Conservation (phyloP, 352 stramenopile genomes). For the Chloridella minuta region DNA sequence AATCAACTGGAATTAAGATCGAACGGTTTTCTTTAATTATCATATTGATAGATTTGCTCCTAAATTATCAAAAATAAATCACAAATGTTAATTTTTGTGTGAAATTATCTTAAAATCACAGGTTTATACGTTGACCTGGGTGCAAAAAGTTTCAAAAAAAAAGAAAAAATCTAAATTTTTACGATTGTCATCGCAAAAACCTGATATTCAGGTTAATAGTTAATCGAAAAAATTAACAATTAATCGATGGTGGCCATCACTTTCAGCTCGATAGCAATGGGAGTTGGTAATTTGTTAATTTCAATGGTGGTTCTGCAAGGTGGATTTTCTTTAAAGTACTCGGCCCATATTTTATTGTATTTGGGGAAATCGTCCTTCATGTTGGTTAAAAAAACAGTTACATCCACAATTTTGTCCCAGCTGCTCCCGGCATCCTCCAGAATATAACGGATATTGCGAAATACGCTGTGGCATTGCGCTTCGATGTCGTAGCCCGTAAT, state of each 20-base stretch:
- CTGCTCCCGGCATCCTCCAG: not conserved
- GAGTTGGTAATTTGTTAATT: not conserved
- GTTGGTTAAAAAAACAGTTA: not conserved
- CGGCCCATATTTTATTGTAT: not conserved
- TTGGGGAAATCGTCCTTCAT: not conserved
- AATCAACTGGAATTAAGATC: not conserved
- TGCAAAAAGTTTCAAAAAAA: too few relatives aligned
- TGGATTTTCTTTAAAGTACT: slow-evolving; percentile 6
- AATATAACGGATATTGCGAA: not conserved
- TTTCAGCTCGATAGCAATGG: not conserved
- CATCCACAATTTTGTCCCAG: not conserved
- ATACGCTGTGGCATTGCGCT: not conserved
- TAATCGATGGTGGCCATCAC: not conserved
- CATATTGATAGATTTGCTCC: not conserved
- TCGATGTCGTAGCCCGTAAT: not conserved
- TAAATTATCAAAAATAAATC: not conserved
- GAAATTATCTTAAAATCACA: too few relatives aligned
- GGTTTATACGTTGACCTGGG: too few relatives aligned
- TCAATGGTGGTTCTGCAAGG: not conserved
- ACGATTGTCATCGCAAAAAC: too few relatives aligned
- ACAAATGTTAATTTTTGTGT: not conserved
- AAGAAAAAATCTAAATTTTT: too few relatives aligned
- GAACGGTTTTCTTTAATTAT: not conserved
- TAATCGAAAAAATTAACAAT: too few relatives aligned
- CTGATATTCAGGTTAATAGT: too few relatives aligned